Conservation (phyloP, 2,329 filamentous ascomycete genomes). For the Venturia nashicola region DNA sequence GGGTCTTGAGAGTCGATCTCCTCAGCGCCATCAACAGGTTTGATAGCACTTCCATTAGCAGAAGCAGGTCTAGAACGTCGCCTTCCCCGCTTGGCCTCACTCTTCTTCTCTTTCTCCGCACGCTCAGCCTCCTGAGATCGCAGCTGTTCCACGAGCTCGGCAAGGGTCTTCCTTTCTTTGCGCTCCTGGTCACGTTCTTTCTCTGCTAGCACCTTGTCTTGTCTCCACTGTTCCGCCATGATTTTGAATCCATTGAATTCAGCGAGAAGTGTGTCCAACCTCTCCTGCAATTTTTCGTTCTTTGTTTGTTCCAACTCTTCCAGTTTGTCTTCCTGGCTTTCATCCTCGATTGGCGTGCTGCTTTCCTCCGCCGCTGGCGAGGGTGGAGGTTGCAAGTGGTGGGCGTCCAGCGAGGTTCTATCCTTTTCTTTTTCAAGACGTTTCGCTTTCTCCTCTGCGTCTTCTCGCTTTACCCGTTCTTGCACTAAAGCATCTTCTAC, state of each 20-base stretch:
- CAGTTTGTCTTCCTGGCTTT: constrained; percentile 13
- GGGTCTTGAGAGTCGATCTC: neutral
- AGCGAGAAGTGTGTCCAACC: constrained; percentile 61
- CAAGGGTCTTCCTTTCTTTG: constrained; percentile 58
- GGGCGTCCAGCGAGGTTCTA: constrained; percentile 27
- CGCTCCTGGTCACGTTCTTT: constrained; percentile 59
- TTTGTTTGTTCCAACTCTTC: constrained; percentile 25
- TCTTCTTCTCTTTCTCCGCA: constrained; percentile 15
- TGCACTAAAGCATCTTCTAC: constrained; percentile 66
- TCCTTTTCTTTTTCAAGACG: constrained; percentile 51
- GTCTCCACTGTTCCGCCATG: constrained; percentile 66
- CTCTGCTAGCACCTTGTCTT: constrained; percentile 70
- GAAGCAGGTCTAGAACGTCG: constrained; percentile 2
- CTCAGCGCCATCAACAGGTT: neutral
- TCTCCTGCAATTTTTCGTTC: constrained; percentile 47
- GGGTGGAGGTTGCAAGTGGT: constrained; percentile 25
- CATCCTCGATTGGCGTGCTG: constrained; percentile 9
- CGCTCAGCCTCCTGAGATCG: constrained; percentile 52
- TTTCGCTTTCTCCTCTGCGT: constrained; percentile 71
- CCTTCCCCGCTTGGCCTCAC: neutral
- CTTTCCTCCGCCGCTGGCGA: neutral
- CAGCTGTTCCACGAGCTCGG: constrained; percentile 79
- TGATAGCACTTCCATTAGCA: neutral
- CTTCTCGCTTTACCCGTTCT: constrained; percentile 70
- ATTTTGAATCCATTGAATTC: constrained; percentile 74